phyloP scores from a whole-genome alignment of 1,284 basidiomycete species.

The Cryptococcus sp. region DNA sequence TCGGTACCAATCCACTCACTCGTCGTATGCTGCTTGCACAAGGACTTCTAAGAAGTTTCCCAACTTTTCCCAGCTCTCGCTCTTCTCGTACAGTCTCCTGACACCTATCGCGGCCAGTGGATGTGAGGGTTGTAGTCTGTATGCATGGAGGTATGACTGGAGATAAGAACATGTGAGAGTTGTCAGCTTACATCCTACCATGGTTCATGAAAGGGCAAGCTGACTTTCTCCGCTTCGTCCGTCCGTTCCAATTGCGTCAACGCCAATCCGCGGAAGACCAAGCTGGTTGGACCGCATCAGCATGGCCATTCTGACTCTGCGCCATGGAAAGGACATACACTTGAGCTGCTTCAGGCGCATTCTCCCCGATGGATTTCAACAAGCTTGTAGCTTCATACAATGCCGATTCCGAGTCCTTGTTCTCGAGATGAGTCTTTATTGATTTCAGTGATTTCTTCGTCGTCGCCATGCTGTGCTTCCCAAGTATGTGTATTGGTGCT shows the following conservation, averaged over 20 bases:
- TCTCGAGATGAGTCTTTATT: constrained; percentile 72
- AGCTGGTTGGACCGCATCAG: constrained; percentile 56
- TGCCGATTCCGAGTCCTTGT: constrained; percentile 70
- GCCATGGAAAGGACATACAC: constrained; percentile 59
- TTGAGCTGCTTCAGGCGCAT: constrained; percentile 59
- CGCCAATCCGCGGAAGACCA: constrained; percentile 79
- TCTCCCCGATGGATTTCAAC: constrained; percentile 63
- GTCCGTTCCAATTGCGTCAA: constrained; percentile 68
- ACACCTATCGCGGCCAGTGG: constrained; percentile 71
- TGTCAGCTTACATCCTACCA: not conserved
- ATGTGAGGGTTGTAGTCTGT: constrained; percentile 64
- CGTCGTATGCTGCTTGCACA: constrained; percentile 60
- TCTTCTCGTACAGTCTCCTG: constrained; percentile 69
- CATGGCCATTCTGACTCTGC: not conserved
- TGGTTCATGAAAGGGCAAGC: constrained; percentile 35
- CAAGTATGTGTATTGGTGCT: not conserved
- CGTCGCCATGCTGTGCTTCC: constrained; percentile 5
- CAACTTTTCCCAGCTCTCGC: constrained; percentile 64
- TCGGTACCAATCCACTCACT: constrained; percentile 54
- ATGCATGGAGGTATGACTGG: constrained; percentile 75
- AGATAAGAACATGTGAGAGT: constrained; percentile 8
- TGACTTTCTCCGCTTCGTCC: constrained; percentile 78
- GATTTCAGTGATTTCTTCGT: constrained; percentile 63
- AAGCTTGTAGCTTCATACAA: constrained; percentile 43
- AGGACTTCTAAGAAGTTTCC: constrained; percentile 60